Conservation (phyloP, 768 basidiomycete genomes). For the Guyanaporus albipodus region DNA sequence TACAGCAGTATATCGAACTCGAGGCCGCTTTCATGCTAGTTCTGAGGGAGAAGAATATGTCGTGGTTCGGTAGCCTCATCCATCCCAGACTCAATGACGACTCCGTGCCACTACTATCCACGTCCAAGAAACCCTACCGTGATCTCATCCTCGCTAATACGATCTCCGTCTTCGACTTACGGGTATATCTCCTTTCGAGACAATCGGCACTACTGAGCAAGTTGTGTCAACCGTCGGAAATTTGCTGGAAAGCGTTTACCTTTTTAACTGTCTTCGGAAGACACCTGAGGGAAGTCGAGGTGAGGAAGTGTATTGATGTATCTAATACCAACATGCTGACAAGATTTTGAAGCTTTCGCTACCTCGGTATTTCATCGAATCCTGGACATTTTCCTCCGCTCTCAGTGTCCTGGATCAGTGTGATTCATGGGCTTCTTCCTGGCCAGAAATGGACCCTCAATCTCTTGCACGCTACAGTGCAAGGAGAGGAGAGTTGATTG, state of each 20-base stretch:
- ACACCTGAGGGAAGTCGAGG: conserved; percentile 72
- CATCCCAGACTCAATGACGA: conserved; percentile 70
- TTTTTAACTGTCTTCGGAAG: conserved; percentile 79
- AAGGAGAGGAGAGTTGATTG: conserved; percentile 82
- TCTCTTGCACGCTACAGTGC: conserved; percentile 57
- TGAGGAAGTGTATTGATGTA: conserved; percentile 29
- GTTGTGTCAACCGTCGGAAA: conserved; percentile 63
- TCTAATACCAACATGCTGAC: conserved; percentile 16
- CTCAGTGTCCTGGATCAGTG: conserved; percentile 79
- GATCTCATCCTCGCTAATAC: conserved; percentile 86
- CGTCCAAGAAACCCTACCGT: conserved; percentile 78
- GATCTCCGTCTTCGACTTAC: conserved; percentile 92
- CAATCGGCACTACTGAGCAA: conserved; percentile 77
- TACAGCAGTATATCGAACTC: conserved; percentile 86
- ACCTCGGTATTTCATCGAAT: conserved; percentile 76
- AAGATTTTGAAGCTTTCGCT: conserved; percentile 40
- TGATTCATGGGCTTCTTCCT: conserved; percentile 60
- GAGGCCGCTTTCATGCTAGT: conserved; percentile 78
- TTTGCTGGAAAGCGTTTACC: conserved; percentile 62
- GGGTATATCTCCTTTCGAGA: conserved; percentile 83
- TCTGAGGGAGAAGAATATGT: conserved; percentile 74
- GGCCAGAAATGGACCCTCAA: conserved; percentile 43
- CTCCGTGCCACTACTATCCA: conserved; percentile 72
- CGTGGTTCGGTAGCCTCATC: conserved; percentile 90
- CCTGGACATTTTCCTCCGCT: conserved; percentile 91